A percentile compares a stretch with the other conserved stretches of the same genome.
phyloP scores from a whole-genome alignment of 306 rosid species.

The Trifolium pratense region DNA sequence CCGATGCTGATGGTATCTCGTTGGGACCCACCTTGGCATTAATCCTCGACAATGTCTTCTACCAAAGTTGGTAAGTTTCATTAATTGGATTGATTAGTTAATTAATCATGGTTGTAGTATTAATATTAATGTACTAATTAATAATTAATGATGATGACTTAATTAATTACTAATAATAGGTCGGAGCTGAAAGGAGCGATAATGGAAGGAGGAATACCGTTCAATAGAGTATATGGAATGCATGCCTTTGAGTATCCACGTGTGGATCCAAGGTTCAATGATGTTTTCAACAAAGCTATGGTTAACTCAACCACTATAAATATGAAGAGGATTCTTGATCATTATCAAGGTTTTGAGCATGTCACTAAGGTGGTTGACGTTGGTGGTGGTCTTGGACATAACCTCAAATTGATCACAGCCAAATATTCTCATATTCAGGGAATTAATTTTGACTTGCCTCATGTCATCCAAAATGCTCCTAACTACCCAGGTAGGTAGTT shows the following conservation, averaged over 20 bases:
- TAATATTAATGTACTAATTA: too few species aligned
- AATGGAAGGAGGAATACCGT: constrained; percentile 55
- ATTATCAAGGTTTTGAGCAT: constrained; percentile 53
- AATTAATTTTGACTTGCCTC: constrained; percentile 53
- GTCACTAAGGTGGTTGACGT: constrained; percentile 58
- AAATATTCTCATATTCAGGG: constrained; percentile 50
- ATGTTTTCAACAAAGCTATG: constrained; percentile 62
- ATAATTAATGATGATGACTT: too few species aligned
- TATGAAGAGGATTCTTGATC: constrained; percentile 43
- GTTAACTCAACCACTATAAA: constrained; percentile 29
- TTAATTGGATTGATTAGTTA: too few species aligned
- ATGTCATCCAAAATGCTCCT: constrained; percentile 55
- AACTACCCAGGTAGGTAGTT: constrained; percentile 47
- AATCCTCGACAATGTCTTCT: constrained; percentile 48
- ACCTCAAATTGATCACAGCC: constrained; percentile 55
- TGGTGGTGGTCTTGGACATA: constrained; percentile 64
- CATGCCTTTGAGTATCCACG: constrained; percentile 45
- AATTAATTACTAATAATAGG: neutral
- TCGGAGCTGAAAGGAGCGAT: constrained; percentile 47
- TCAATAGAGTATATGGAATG: constrained; percentile 52
- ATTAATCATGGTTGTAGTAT: too few species aligned
- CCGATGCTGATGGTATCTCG: constrained; percentile 50
- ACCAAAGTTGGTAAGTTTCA: constrained; percentile 51
- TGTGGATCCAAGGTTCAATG: constrained; percentile 45
- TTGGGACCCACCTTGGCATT: constrained; percentile 36